Conservation (phyloP, 169 alveolate genomes). For the Cardiosporidium cionae region DNA sequence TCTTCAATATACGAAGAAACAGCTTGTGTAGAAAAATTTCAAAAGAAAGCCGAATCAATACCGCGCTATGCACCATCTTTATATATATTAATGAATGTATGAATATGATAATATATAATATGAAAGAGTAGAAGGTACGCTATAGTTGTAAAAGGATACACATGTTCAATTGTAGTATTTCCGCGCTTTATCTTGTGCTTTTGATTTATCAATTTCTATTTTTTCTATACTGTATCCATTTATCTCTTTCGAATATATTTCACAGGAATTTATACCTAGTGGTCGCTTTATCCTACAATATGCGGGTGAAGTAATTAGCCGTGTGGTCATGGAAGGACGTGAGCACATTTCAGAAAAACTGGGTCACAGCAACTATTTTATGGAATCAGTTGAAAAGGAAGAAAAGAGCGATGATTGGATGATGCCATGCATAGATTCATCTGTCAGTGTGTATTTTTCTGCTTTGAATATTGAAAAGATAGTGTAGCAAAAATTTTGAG, state of each 20-base stretch:
- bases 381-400: slow-evolving; percentile 58
- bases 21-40: too few species aligned
- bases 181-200: background rate
- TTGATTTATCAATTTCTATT: background rate
- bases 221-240: background rate
- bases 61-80: too few species aligned
- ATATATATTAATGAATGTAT: too few species aligned
- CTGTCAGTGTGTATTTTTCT: slow-evolving; percentile 10
- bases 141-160: too few species aligned
- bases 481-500: too few species aligned
- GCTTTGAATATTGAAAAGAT: background rate
- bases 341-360: slow-evolving; percentile 57
- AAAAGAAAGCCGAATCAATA: too few species aligned
- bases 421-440: slow-evolving; percentile 68
- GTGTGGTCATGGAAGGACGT: slow-evolving; percentile 64
- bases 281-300: slow-evolving; percentile 73
- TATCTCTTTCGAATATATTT: background rate
- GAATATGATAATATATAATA: too few species aligned
- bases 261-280: slow-evolving; percentile 39
- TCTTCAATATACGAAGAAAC: too few species aligned
- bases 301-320: slow-evolving; percentile 67
- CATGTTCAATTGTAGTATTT: too few species aligned
- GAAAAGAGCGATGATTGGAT: slow-evolving; percentile 69
- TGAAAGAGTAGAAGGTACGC: too few species aligned
- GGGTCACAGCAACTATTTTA: slow-evolving; percentile 56